Evolutionary conservation across 164 flowering plant genomes (phyloP), one percentile per base, ranked within the genome.

Genomic region (Chloranthus sessilifolius): DNA sequence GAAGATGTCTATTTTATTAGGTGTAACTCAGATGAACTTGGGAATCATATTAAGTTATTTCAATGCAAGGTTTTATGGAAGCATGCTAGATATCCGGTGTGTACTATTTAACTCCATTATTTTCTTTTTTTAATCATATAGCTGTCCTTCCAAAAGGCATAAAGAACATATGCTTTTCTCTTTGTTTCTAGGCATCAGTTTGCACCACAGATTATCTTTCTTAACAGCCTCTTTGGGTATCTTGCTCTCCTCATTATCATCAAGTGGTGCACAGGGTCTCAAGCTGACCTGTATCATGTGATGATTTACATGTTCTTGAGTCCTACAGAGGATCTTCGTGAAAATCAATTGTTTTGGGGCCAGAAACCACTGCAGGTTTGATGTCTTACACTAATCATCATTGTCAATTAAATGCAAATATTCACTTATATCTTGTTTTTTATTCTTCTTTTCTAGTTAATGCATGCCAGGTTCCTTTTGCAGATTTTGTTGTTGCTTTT

Each of bases 261-360:
- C 61, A 89, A 89, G 77, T 89, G 97, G 97, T 86, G 90, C 73
- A 82, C 86, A 48, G 95, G 97, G 53, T 89, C 97, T 68, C 81
- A 83, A 55, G 95, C 97, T 46, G 97, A 89, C 53, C 84, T 89
- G 22, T 89, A 89, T 53, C 97, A 89, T 74, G 94, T 89, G 55
- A 89, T 86, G 97, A 89, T 89, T 52, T 89, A 89, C 72, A 89
- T 89, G 97, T 89, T 89, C 74, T 60, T 89, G 64, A 89, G 95
- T 55, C 97, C 97, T 56, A 78, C 84, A 43, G 97, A 82, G 20
- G 81, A 80, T 54, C 89, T 89, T 66, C 92, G 88, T 54, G 97
- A 83, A 31, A 89, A 89, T 70, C 64, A 83, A 69, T 72, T 89
- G 68, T 86, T 89, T 63, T 82, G 94, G 90, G 95, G 95, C 33